phyloP scores from a whole-genome alignment of 2,329 filamentous ascomycete species.

The Capronia americana region DNA sequence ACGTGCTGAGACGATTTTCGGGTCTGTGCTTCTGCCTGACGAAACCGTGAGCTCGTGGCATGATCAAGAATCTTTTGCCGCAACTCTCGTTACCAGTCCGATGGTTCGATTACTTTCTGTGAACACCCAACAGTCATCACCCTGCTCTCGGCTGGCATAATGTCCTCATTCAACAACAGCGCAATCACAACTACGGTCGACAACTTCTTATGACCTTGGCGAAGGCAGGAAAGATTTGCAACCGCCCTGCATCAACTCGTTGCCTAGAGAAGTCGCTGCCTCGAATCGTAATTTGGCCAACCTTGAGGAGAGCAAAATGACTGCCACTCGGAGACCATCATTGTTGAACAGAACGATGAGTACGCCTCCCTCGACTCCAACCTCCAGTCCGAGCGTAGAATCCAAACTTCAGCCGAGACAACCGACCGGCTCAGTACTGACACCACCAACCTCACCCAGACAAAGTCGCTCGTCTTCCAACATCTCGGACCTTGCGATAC shows the following conservation, averaged over 20 bases:
- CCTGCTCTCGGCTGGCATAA: background rate
- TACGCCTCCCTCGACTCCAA: conserved; percentile 34
- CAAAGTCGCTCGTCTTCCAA: conserved; percentile 23
- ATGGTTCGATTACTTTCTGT: background rate
- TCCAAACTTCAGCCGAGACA: conserved; percentile 15
- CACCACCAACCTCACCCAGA: conserved; percentile 36
- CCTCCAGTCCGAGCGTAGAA: background rate
- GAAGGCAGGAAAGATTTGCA: background rate
- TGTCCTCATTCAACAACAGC: background rate
- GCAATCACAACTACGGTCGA: conserved; percentile 1
- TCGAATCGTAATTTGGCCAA: background rate
- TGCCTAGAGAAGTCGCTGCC: background rate
- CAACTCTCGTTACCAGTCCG: background rate
- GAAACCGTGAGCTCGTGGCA: background rate
- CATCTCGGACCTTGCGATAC: conserved; percentile 18
- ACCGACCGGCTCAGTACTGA: conserved; percentile 24
- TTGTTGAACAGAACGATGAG: conserved; percentile 22
- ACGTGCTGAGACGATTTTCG: conserved; percentile 1
- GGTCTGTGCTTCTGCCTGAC: background rate
- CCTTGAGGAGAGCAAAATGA: conserved; percentile 21
- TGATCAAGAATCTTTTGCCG: background rate
- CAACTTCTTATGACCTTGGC: conserved; percentile 16
- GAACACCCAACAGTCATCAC: background rate
- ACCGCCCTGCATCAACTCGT: background rate
- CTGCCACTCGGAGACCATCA: conserved; percentile 24